Evolutionary conservation across 331 rosid species (phyloP), one percentile per base, ranked within the genome.

Genomic region (Spiraea crenata): DNA sequence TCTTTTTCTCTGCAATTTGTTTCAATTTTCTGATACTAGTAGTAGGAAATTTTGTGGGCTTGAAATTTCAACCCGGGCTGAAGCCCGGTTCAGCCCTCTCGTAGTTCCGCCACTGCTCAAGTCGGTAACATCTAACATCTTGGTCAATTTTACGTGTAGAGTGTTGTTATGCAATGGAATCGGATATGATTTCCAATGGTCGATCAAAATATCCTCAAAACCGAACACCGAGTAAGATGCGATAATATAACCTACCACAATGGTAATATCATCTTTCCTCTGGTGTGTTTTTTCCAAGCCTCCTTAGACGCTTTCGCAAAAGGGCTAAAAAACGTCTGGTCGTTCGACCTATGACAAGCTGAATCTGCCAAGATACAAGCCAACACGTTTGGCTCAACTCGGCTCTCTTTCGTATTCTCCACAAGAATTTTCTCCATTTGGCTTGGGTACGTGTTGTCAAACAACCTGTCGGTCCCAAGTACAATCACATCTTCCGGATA

Each of bases 241-340:
- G 16, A 47, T 47, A 13, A 57, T 69, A 2, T 35, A 34, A 25
- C 52, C 70, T 31, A 62, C 51, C 0, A 72, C 15, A 9, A 72
- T 70, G 6, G 63, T 50, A n/a, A 73, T 63, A 25, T 73, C 63
- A 25, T 73, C 77, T 73, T 73, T 11, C 77, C 70, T 60, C 59
- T 50, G 1, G 2, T 3, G 9, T 3, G 20, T 4, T 58, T 35
- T 35, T 16, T 9, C 5, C 63, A 62, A 4, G 46, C 69, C 69
- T 10, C 2, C 2, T 4, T 3, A 11, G 62, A 48, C 2, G 35
- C 70, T 49, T 9, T 25, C 3, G 61, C 45, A 40, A 49, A 61
- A 15, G 63, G 70, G 34, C 17, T 50, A n/a, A 5, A 5, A 11
- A 39, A 1, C 4, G 1, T 7, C 14, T 51, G 7, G 14, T 72